A percentile compares a stretch with the other conserved stretches of the same genome.
These are phyloP conservation scores for Tulasnella calospora DNA, from an alignment of 768 basidiomycete genomes.

Conservation along the genomic window DNA sequence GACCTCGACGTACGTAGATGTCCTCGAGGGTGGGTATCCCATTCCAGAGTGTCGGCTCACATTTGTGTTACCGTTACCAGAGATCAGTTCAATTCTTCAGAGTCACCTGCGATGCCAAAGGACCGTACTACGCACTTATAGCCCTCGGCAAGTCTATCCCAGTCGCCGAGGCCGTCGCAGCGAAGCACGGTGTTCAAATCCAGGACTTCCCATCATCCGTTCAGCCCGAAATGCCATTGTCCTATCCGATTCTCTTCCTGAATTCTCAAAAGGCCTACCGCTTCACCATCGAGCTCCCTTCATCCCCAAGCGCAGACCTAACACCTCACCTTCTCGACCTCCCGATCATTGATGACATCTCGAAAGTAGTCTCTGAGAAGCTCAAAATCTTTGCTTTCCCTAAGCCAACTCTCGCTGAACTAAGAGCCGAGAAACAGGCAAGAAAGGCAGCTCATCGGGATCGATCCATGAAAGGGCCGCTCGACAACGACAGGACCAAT, in stretches of 20 bases:
- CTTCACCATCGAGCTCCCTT: not conserved
- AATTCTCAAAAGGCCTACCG: conserved; percentile 15
- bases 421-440: not conserved
- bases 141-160: conserved; percentile 8
- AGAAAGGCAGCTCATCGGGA: conserved; percentile 7
- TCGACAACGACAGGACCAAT: not conserved
- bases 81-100: conserved; percentile 11
- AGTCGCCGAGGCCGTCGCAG: conserved; percentile 2
- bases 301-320: not conserved
- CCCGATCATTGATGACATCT: not conserved
- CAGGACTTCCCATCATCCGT: not conserved
- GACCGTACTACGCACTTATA: conserved; percentile 11
- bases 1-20: conserved; percentile 1
- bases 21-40: not conserved
- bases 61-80: not conserved
- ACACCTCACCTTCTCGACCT: not conserved
- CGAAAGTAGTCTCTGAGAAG: not conserved
- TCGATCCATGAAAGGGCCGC: not conserved
- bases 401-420: conserved; percentile 10
- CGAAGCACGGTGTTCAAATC: not conserved
- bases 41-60: not conserved
- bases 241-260: conserved; percentile 13
- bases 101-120: conserved; percentile 4
- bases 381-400: conserved; percentile 13
- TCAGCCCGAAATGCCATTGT: not conserved